Evolutionary conservation across 306 rosid genomes (phyloP).

Genomic region (Quillaja saponaria): DNA sequence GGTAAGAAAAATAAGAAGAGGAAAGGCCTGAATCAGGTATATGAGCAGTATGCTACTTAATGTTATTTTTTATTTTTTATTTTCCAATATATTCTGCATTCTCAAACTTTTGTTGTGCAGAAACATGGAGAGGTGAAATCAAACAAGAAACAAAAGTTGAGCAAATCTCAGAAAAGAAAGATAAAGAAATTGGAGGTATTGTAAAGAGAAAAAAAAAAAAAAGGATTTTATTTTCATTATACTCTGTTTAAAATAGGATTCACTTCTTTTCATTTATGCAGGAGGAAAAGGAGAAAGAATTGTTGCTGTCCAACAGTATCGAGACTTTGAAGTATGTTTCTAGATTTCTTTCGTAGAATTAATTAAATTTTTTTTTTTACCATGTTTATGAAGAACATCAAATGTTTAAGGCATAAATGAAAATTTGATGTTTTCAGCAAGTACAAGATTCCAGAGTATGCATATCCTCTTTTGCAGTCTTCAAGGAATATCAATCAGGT

Average conservation of each 20-base stretch:
- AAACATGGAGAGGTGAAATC: conserved; percentile 33
- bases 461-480: conserved; percentile 69
- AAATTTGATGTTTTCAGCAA: conserved; percentile 47
- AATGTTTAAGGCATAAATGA: conserved; percentile 25
- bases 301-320: conserved; percentile 54
- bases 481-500: conserved; percentile 69
- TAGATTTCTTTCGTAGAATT: not conserved
- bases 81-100: conserved; percentile 4
- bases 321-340: conserved; percentile 62
- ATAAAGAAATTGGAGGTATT: conserved; percentile 75
- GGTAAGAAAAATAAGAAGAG: conserved; percentile 47
- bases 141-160: conserved; percentile 53
- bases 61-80: conserved; percentile 1
- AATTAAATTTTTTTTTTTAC: conserved; percentile 1
- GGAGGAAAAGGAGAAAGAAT: conserved; percentile 68
- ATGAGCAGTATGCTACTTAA: not conserved
- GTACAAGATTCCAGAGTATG: conserved; percentile 68
- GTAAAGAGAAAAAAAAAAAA: not conserved
- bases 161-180: conserved; percentile 72
- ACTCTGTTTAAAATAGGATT: conserved; percentile 22
- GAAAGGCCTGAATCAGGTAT: conserved; percentile 53
- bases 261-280: conserved; percentile 35
- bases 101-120: conserved; percentile 34
- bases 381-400: not conserved
- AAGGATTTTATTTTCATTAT: conserved; percentile 22